Percentiles rank a stretch among this genome's conserved stretches.
Evolutionary conservation across 1,139 yeast species (phyloP).

Genomic region (Arxiozyma telluris): DNA sequence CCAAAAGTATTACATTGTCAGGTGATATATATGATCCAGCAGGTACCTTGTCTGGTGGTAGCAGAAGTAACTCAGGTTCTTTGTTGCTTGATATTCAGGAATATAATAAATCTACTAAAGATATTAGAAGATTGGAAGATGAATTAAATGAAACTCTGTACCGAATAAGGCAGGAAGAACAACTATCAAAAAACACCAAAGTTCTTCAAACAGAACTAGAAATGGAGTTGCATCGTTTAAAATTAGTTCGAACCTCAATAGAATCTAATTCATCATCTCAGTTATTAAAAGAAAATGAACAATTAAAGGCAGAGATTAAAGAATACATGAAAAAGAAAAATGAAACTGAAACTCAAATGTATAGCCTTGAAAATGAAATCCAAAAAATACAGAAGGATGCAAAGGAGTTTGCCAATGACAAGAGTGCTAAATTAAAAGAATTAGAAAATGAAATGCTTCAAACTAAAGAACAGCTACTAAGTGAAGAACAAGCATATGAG

Average conservation of each 20-base stretch:
- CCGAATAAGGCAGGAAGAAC: constrained; percentile 40
- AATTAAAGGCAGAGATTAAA: constrained; percentile 43
- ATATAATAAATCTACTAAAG: constrained; percentile 44
- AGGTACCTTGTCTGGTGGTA: constrained; percentile 96
- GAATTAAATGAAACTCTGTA: constrained; percentile 37
- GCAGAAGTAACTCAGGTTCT: constrained; percentile 52
- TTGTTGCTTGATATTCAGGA: constrained; percentile 60
- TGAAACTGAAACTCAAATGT: constrained; percentile 31
- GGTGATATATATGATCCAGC: constrained; percentile 96
- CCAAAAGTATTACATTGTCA: constrained; percentile 83
- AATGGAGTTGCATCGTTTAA: constrained; percentile 59
- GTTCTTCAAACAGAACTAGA: constrained; percentile 57
- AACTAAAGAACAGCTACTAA: constrained; percentile 34
- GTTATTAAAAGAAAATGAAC: constrained; percentile 43
- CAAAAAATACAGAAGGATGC: constrained; percentile 61
- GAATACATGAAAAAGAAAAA: constrained; percentile 36
- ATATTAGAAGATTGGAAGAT: constrained; percentile 36
- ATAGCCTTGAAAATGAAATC: constrained; percentile 38
- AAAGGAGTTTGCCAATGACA: constrained; percentile 70
- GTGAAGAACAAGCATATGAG: constrained; percentile 39
- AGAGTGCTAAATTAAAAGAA: constrained; percentile 68
- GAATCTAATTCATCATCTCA: constrained; percentile 48
- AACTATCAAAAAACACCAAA: constrained; percentile 44
- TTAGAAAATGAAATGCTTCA: constrained; percentile 47
- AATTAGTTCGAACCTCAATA: constrained; percentile 51